Evolutionary conservation across 345 rosid species (phyloP).

Genomic region (Rhizophora apiculata): DNA sequence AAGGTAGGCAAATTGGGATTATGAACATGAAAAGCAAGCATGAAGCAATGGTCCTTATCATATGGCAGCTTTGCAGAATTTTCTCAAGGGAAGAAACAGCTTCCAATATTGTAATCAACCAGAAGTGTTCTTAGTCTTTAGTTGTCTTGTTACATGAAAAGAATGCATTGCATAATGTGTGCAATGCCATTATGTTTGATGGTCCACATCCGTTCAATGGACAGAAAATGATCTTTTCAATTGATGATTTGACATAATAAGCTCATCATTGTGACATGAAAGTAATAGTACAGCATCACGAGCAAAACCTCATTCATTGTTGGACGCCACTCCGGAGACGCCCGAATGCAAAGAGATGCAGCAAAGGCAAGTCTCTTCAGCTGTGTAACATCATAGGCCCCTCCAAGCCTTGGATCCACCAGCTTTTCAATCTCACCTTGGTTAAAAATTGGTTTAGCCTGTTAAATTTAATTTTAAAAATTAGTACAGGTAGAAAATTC

Average conservation of each 20-base stretch:
- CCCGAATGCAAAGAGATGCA: slow-evolving; percentile 81
- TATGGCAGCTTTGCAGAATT: neutral
- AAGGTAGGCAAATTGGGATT: slow-evolving; percentile 8
- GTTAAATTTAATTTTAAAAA: slow-evolving; percentile 8
- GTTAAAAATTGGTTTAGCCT: slow-evolving; percentile 78
- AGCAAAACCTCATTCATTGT: slow-evolving; percentile 72
- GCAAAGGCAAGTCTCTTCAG: slow-evolving; percentile 68
- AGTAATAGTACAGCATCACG: neutral
- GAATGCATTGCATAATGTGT: neutral
- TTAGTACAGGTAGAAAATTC: neutral
- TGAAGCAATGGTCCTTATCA: slow-evolving; percentile 25
- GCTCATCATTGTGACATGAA: too few relatives aligned
- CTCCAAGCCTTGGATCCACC: slow-evolving; percentile 76
- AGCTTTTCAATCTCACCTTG: slow-evolving; percentile 58
- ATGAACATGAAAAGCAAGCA: slow-evolving; percentile 21
- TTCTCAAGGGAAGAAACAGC: too few relatives aligned
- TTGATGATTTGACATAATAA: neutral
- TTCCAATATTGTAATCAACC: too few relatives aligned
- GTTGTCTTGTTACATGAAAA: neutral
- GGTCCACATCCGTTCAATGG: neutral
- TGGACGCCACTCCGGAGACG: slow-evolving; percentile 81
- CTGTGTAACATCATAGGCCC: slow-evolving; percentile 51
- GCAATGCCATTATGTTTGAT: neutral
- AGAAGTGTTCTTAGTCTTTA: too few relatives aligned
- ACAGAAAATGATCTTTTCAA: neutral